Base-by-base conservation (phyloP, 129 eudicot species). In the Flaveria sonorensis region DNA sequence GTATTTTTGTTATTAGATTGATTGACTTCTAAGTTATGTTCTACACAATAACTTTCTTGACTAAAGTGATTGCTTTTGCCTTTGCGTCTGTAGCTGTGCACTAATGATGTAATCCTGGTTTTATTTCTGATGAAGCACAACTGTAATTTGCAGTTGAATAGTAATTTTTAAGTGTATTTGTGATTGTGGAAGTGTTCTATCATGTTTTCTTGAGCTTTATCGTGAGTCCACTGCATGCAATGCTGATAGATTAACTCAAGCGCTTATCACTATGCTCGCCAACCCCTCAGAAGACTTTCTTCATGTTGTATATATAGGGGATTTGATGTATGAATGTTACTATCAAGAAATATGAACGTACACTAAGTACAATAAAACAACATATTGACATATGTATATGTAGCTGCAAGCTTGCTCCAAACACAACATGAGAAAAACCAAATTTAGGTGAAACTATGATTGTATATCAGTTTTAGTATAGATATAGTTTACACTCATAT, bases 321-420 rank as follows among this genome's bases (percentile, higher is more conserved):
- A 45, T 45, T 10, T 45, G 50, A 45, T 36, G 14, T 57, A 57
- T 20, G 32, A 20, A 12, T 2, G n/a, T n/a, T n/a, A n/a, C n/a
- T 2, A 26, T 61, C 67, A 26, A 12, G 20, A 7, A 30, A 6
- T 62, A 28, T 62, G 68, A 62, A 62, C 68, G 30, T 62, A 28
- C 3, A 13, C 68, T 13, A 28, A 62, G 45, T 62, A 30, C 68
- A 19, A 62, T 62, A 28, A 62, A 28, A 62, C 68, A 62, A 62
- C 43, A 30, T 30, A 72, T 20, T 73, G 55, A 36, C 40, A 73
- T 5, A 73, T n/a, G n/a, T 19, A 56, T 23, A 9, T 30, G 40
- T 40, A 7, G 68, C 40, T 56, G 36, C 40, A 63, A 23, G 51
- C 40, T 71, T 46, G 32, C 62, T 75, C 63, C 42, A 76, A 76